Conservation (phyloP, 2,329 filamentous ascomycete species). For the Aotearoamyces nothofagi region DNA sequence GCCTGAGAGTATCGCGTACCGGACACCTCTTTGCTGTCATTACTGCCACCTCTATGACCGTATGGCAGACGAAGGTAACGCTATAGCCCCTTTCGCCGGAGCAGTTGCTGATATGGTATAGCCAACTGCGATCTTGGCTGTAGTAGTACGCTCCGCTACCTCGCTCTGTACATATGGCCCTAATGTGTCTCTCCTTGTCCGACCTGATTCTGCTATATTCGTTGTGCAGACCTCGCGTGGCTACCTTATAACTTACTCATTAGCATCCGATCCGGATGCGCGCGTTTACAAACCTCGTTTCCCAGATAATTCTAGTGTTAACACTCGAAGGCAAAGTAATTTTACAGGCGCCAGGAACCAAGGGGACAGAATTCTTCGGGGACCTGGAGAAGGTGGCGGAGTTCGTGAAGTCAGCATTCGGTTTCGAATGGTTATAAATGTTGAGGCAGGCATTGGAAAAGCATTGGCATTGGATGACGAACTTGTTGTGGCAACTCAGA, state of each 20-base stretch:
- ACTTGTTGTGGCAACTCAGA: conserved; percentile 77
- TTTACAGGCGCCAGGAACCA: conserved; percentile 31
- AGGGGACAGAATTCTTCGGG: conserved; percentile 51
- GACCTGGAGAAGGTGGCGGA: conserved; percentile 67
- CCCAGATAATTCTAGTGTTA: conserved; percentile 47
- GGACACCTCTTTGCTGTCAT: conserved; percentile 81
- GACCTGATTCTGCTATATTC: conserved; percentile 83
- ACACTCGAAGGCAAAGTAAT: conserved; percentile 45
- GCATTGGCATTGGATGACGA: conserved; percentile 86
- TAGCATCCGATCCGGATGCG: conserved; percentile 70
- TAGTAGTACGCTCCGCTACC: conserved; percentile 64
- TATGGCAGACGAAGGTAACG: conserved; percentile 90
- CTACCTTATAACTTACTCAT: conserved; percentile 86
- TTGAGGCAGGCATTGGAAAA: conserved; percentile 85
- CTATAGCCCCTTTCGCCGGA: conserved; percentile 1
- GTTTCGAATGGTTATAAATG: conserved; percentile 95
- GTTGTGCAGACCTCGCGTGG: conserved; percentile 77
- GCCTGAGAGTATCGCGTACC: conserved; percentile 60
- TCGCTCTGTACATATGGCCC: conserved; percentile 74
- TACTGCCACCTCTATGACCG: conserved; percentile 69
- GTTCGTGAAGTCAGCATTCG: conserved; percentile 78
- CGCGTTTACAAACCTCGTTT: conserved; percentile 79
- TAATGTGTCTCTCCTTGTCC: conserved; percentile 71
- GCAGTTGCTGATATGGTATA: conserved; percentile 22
- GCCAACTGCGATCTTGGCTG: conserved; percentile 79